Conservation (phyloP, 176 grass and related monocot species). For the Areca catechu region DNA sequence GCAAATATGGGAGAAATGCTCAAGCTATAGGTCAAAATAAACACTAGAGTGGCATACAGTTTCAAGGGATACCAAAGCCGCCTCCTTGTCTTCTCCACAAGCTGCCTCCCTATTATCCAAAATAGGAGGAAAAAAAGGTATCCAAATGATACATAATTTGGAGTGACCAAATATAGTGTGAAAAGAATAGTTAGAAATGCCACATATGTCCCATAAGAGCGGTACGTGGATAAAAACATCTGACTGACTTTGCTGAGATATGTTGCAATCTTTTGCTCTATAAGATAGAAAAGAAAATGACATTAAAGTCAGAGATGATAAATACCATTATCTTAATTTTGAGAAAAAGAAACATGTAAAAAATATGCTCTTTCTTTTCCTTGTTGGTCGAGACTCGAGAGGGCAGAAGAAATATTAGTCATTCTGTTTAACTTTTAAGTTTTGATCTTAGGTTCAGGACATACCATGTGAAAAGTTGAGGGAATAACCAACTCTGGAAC, state of each 20-base stretch:
- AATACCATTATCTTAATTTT: too few relatives aligned
- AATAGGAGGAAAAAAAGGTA: constrained; percentile 96
- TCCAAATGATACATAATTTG: constrained; percentile 97
- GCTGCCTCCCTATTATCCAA: constrained; percentile 98
- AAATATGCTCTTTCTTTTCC: too few relatives aligned
- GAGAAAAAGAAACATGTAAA: too few relatives aligned
- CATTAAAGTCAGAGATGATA: too few relatives aligned
- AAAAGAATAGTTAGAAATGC: constrained; percentile 93
- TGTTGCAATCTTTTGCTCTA: constrained; percentile 79
- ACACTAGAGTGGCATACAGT: constrained; percentile 69
- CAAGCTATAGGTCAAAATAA: constrained; percentile 75
- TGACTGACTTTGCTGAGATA: constrained; percentile 89
- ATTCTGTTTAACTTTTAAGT: neutral
- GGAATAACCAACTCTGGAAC: constrained; percentile 32
- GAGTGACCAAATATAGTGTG: constrained; percentile 87
- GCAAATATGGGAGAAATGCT: constrained; percentile 64
- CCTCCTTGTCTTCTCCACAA: constrained; percentile 69
- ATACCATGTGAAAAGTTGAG: constrained; percentile 62
- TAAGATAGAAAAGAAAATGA: constrained; percentile 21
- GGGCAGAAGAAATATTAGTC: too few relatives aligned
- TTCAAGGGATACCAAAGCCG: constrained; percentile 87
- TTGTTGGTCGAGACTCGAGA: too few relatives aligned
- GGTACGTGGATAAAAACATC: constrained; percentile 78
- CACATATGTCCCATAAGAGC: constrained; percentile 92
- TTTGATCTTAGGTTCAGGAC: neutral